Evolutionary conservation across 768 basidiomycete genomes (phyloP).

Genomic region (Pholiota microspora): DNA sequence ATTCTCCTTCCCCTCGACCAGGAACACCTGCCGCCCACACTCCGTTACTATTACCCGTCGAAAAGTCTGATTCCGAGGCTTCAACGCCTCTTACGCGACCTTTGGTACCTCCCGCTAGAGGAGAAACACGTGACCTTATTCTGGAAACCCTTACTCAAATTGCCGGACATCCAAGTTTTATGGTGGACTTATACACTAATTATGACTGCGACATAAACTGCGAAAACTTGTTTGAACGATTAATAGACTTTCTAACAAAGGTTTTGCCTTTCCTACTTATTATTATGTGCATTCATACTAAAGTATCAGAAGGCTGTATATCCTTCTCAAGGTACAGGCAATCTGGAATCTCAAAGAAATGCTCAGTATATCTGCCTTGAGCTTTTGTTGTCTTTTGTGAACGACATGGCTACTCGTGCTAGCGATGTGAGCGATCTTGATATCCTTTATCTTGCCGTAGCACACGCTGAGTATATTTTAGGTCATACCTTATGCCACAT

Average conservation of each 20-base stretch:
- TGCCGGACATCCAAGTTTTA: constrained; percentile 82
- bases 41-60: constrained; percentile 34
- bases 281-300: constrained; percentile 1
- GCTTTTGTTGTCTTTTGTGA: constrained; percentile 80
- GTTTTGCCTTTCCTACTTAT: constrained; percentile 34
- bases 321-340: constrained; percentile 57
- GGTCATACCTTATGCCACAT: constrained; percentile 37
- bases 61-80: constrained; percentile 39
- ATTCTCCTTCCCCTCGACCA: constrained; percentile 48
- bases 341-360: constrained; percentile 64
- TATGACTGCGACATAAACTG: constrained; percentile 98
- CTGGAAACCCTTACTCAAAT: constrained; percentile 84
- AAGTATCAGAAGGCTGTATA: constrained; percentile 66
- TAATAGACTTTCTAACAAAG: constrained; percentile 86
- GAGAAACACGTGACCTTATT: constrained; percentile 86
- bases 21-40: constrained; percentile 46
- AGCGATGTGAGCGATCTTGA: constrained; percentile 35
- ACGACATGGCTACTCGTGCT: constrained; percentile 77
- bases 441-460: constrained; percentile 6
- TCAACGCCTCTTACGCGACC: constrained; percentile 51
- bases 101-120: constrained; percentile 73
- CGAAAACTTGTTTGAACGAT: constrained; percentile 91
- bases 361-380: constrained; percentile 89
- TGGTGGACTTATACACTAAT: constrained; percentile 94
- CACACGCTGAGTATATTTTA: too few species aligned